phyloP scores from a whole-genome alignment of 2,329 filamentous ascomycete genomes.

The Fusarium sp. region DNA sequence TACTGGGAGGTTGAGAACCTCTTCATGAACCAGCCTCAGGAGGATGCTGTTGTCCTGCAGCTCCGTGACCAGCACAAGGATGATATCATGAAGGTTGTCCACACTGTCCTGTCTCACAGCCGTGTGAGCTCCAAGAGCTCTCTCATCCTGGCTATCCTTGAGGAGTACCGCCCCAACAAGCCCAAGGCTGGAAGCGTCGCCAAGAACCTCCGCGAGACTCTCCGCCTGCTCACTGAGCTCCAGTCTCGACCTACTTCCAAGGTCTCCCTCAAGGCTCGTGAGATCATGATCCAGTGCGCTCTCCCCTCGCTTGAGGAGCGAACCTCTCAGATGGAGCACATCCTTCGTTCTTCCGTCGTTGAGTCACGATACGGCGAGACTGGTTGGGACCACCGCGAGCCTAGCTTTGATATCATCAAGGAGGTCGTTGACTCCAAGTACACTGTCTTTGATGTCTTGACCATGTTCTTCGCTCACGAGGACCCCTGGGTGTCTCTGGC shows the following conservation, averaged over 20 bases:
- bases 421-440: constrained; percentile 99
- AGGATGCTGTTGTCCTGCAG: constrained; percentile 92
- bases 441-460: constrained; percentile 95
- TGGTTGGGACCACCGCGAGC: constrained; percentile 95
- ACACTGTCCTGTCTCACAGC: constrained; percentile 93
- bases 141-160: constrained; percentile 87
- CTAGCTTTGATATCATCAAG: constrained; percentile 89
- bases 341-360: constrained; percentile 92
- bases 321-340: constrained; percentile 97
- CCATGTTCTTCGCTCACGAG: constrained; percentile 92
- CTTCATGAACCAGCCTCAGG: constrained; percentile 88
- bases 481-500: constrained; percentile 95
- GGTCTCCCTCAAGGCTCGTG: constrained; percentile 95
- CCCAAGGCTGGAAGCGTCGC: constrained; percentile 87
- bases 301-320: constrained; percentile 96
- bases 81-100: constrained; percentile 83
- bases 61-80: constrained; percentile 98
- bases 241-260: constrained; percentile 82
- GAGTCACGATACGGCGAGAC: constrained; percentile 98
- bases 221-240: constrained; percentile 90
- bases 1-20: constrained; percentile 87
- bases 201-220: constrained; percentile 84
- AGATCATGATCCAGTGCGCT: constrained; percentile 96
- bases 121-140: constrained; percentile 94
- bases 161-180: constrained; percentile 95